phyloP scores from a whole-genome alignment of 345 rosid species.

The Draba incana region DNA sequence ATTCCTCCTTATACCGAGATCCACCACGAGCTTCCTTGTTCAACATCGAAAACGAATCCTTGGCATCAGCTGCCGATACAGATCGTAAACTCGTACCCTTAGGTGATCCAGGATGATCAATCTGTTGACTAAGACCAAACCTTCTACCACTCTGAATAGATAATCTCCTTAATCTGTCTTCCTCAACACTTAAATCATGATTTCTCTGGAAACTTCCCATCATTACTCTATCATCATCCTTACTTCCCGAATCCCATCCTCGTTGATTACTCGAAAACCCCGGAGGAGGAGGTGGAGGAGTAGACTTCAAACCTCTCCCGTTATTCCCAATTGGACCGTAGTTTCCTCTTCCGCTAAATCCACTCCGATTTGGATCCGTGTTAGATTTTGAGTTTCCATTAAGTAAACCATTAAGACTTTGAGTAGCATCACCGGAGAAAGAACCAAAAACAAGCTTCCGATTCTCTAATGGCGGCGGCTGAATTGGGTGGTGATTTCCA shows the following conservation, averaged over 20 bases:
- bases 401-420: slow-evolving; percentile 37
- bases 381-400: neutral
- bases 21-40: slow-evolving; percentile 37
- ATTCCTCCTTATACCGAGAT: slow-evolving; percentile 35
- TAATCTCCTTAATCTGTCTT: slow-evolving; percentile 41
- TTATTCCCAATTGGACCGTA: slow-evolving; percentile 43
- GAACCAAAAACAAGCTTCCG: slow-evolving; percentile 68
- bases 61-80: slow-evolving; percentile 52
- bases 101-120: slow-evolving; percentile 67
- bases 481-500: slow-evolving; percentile 38
- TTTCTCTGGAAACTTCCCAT: slow-evolving; percentile 44
- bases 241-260: slow-evolving; percentile 36
- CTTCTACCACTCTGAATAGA: slow-evolving; percentile 39
- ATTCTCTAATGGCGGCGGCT: slow-evolving; percentile 31
- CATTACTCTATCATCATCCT: slow-evolving; percentile 18
- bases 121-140: slow-evolving; percentile 53
- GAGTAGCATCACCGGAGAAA: slow-evolving; percentile 49
- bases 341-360: slow-evolving; percentile 43
- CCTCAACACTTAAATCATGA: slow-evolving; percentile 44
- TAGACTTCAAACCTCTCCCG: slow-evolving; percentile 43
- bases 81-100: slow-evolving; percentile 59
- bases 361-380: no score
- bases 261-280: slow-evolving; percentile 44
- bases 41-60: slow-evolving; percentile 50
- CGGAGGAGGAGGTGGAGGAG: slow-evolving; percentile 38